A percentile compares a stretch with the other conserved stretches of the same genome.
phyloP scores from a whole-genome alignment of 306 rosid species.

The Cicer judaicum region DNA sequence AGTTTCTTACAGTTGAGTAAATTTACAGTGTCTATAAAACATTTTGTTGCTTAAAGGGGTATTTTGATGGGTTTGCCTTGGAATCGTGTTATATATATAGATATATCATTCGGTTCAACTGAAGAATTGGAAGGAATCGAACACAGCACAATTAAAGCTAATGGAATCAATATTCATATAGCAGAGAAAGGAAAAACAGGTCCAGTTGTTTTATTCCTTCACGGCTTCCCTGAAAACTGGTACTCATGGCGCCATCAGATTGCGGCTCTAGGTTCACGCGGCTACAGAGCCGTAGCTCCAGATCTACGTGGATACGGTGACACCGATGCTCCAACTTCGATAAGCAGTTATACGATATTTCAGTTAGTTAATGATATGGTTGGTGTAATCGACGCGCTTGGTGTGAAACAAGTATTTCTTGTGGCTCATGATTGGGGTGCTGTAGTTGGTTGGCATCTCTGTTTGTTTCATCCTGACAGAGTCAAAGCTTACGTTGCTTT shows the following conservation, averaged over 20 bases:
- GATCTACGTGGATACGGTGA: slow-evolving; percentile 54
- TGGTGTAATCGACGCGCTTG: slow-evolving; percentile 28
- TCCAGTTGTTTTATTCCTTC: slow-evolving; percentile 47
- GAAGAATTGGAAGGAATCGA: slow-evolving; percentile 42
- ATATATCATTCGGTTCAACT: too few species aligned
- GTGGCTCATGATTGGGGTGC: slow-evolving; percentile 61
- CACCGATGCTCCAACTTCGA: slow-evolving; percentile 31
- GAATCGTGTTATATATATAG: too few species aligned
- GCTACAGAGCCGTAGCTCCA: slow-evolving; percentile 41
- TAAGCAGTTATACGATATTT: slow-evolving; percentile 16
- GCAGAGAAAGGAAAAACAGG: slow-evolving; percentile 54
- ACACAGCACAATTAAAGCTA: slow-evolving; percentile 46
- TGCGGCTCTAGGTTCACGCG: slow-evolving; percentile 36
- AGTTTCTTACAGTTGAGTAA: too few species aligned
- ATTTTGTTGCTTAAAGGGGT: too few species aligned
- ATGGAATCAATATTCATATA: slow-evolving; percentile 54
- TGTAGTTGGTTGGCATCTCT: slow-evolving; percentile 44
- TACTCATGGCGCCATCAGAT: slow-evolving; percentile 55
- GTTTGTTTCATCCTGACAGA: slow-evolving; percentile 43
- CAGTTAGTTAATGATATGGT: slow-evolving; percentile 46
- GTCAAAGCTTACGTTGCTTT: slow-evolving; percentile 49
- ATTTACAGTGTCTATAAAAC: too few species aligned
- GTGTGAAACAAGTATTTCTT: slow-evolving; percentile 38
- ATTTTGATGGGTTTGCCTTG: too few species aligned
- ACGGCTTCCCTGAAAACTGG: slow-evolving; percentile 57